Base-by-base conservation (phyloP, 352 stramenopile genomes). In the Phytopythium boreale region DNA sequence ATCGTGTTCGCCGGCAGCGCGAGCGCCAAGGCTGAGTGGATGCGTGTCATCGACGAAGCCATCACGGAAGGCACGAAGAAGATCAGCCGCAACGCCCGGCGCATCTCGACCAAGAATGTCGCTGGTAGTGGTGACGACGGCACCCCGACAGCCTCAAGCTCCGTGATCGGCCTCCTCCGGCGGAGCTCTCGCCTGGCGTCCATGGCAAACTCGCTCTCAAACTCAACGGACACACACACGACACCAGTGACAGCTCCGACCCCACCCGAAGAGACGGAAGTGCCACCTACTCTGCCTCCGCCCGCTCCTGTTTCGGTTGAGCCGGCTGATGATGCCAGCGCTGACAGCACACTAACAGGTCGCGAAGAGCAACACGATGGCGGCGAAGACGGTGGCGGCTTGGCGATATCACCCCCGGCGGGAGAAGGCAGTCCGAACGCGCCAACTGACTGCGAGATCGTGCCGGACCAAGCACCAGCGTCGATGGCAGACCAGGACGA, bases 11-110 rank as follows among this genome's bases (percentile, higher is more conserved):
- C 86, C 3, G 86, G 95, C 9, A 88, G 63, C 55, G 75, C 81
- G 8, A 71, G 68, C 37, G 61, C 71, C 4, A 96, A 96, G 61
- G 77, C 71, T 0, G 88, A 95, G 50, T 96, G 88, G 88, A 91
- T 96, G 79, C 80, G 84, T 0, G 62, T 84, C 9, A 89, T 95
- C 34, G 79, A 91, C 47, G 82, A 95, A 29, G 84, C 85, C 0
- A 89, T 93, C 56, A 57, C 66, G 4, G 84, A 94, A 51, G 79
- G 75, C 1, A 81, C 82, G 9, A 92, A 92, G 70, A 93, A 93
- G 64, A 87, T 88, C 27, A 89, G 86, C 22, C 68, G 77, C 50
- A 95, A 88, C 36, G 80, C 83, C 10, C 71, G 81, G 0, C 79
- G 82, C 2, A 72, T 95, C 7, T 92, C 84, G 53, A 77, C 79